Conservation (phyloP, 2,329 filamentous ascomycete genomes). For the Alternaria viburni region DNA sequence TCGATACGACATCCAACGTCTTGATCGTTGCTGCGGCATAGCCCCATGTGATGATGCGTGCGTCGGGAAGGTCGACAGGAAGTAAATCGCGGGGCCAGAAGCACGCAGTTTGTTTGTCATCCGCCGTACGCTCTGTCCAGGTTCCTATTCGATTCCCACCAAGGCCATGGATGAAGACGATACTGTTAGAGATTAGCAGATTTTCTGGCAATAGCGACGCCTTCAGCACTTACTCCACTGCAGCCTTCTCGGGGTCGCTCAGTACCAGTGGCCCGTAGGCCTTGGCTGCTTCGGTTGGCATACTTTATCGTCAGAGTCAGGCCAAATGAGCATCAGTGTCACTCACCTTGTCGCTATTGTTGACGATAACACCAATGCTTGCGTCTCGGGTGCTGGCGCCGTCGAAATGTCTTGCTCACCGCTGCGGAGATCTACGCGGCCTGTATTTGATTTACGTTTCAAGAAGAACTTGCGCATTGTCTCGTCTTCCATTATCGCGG, state of each 20-base stretch:
- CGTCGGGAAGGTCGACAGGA: neutral
- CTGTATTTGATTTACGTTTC: neutral
- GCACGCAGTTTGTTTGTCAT: neutral
- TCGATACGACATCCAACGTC: neutral
- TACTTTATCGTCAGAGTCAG: neutral
- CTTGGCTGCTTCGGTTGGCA: neutral
- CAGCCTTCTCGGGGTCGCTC: neutral
- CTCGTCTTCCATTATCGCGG: neutral
- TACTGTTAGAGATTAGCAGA: neutral
- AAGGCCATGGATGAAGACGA: neutral
- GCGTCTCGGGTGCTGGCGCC: neutral
- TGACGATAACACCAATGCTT: neutral
- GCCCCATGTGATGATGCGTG: neutral
- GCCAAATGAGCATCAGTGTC: neutral
- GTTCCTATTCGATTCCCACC: neutral
- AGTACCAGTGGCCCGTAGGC: neutral
- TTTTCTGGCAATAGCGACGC: neutral
- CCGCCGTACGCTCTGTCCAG: neutral
- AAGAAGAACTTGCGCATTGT: neutral
- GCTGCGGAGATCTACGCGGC: neutral
- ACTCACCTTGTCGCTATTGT: neutral
- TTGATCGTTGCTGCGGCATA: neutral
- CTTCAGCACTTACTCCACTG: neutral
- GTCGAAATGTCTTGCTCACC: neutral
- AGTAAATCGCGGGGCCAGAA: neutral